Evolutionary conservation across 2,329 filamentous ascomycete genomes (phyloP).

Genomic region (Delphinella strobiligena): DNA sequence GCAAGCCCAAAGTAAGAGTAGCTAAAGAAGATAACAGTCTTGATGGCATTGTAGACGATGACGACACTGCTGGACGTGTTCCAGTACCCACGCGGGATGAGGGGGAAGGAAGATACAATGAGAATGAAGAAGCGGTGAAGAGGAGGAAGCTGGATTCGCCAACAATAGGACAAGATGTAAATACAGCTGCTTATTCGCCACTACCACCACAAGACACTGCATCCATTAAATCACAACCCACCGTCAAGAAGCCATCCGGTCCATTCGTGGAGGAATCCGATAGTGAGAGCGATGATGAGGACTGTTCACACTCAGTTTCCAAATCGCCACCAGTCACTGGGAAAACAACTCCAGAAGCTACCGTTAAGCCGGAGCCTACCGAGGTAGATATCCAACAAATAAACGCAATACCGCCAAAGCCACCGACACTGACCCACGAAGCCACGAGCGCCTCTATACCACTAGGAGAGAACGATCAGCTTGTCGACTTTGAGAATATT

Average conservation of each 20-base stretch:
- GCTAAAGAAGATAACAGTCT: slow-evolving; percentile 10
- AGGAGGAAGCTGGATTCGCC: slow-evolving; percentile 21
- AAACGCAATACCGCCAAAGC: slow-evolving; percentile 8
- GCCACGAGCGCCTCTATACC: slow-evolving; percentile 3
- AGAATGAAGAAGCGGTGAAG: slow-evolving; percentile 30
- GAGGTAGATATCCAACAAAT: slow-evolving; percentile 8
- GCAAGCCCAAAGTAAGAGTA: neutral
- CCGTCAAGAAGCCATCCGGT: slow-evolving; percentile 26
- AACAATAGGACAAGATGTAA: slow-evolving; percentile 6
- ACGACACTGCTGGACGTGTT: slow-evolving; percentile 13
- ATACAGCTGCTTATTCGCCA: slow-evolving; percentile 16
- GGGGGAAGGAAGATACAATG: slow-evolving; percentile 28
- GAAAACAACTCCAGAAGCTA: neutral
- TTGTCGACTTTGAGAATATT: slow-evolving; percentile 37
- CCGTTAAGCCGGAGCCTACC: neutral
- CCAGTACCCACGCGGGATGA: slow-evolving; percentile 17
- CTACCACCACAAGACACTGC: slow-evolving; percentile 13
- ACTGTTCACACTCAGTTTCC: slow-evolving; percentile 4
- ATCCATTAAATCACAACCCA: neutral
- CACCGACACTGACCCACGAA: slow-evolving; percentile 4
- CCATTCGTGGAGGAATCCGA: slow-evolving; percentile 65
- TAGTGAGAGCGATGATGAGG: slow-evolving; percentile 35
- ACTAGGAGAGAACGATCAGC: slow-evolving; percentile 31
- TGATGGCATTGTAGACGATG: slow-evolving; percentile 12
- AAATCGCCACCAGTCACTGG: slow-evolving; percentile 7